Evolutionary conservation across 2,329 filamentous ascomycete genomes (phyloP), one percentile per base, ranked within the genome.

Genomic region (Colletotrichum destructivum): DNA sequence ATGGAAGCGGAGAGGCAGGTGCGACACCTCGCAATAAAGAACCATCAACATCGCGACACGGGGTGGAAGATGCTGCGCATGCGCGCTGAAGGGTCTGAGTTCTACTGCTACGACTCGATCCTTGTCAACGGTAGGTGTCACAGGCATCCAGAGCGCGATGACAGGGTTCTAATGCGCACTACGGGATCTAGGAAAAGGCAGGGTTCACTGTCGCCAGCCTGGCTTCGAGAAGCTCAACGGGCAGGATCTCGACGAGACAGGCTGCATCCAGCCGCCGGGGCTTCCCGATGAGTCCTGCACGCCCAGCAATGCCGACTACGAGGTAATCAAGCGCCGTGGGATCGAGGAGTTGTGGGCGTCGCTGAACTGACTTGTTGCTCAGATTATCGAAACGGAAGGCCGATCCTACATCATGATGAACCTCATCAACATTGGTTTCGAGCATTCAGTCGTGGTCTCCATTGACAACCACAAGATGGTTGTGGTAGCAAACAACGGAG

Each of bases 401-500:
- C 56, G 65, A 2, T 8, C 54, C 4, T 72, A 72, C 59, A 56
- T 72, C 47, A 72, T 72, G 69, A 18, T 72, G 3, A 72, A 72
- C 52, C 40, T 72, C 3, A 44, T 72, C 46, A 69, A 72, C 21
- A 56, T 69, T 16, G 69, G 69, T 12, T 72, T 72, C 54, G 69
- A 72, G 65, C 69, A 72, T 18, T 63, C 65, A 1, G 59, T 69
- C 60, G 23, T 65, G 65, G 70, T 66, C 2, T 74, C 73, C 12
- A 73, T 77, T n/a, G 75, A 77, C 47, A 61, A 64, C n/a, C 76
- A 77, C 57, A 74, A 75, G 49, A 75, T 77, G 71, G 62, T 69
- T 52, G 71, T 76, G 3, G 72, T 77, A 2, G 76, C 76, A 23
- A 77, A 75, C 49, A 73, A 76, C 23, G 75, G 74, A 8, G 76